Base-by-base conservation (phyloP, 2,329 filamentous ascomycete genomes). In the Fusarium irregulare region DNA sequence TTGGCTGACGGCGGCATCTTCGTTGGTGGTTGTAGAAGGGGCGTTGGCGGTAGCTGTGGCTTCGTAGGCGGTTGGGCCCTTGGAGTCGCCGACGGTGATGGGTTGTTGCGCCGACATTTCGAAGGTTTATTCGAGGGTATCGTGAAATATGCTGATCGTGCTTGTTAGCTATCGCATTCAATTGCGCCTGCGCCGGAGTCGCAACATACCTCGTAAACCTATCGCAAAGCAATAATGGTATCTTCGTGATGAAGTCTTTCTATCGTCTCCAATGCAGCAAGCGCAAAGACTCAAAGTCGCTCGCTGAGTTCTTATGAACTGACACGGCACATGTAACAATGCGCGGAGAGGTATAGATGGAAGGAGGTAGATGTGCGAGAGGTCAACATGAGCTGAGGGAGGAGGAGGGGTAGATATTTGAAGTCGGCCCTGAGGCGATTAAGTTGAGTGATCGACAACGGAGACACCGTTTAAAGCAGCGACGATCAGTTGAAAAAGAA, bases 261-360 rank as follows among this genome's bases (percentile, higher is more conserved):
- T 86, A 55, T 65, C 81, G 79, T 83, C 82, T 78, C 83, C 81
- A 48, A 50, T 76, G 73, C 74, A 87, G 85, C 87, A 88, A 88
- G 86, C 87, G 87, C 87, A 89, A 89, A 89, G 87, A 89, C 87
- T 86, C 79, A 74, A 89, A 89, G 87, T 89, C 87, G 87, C 87
- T 80, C 86, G 86, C 86, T 79, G 80, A 71, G 60, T 71, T 76
- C 72, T 79, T 85, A 86, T 79, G 75, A 78, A 70, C 66, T 71
- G 60, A 71, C 62, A 61, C 75, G 82, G 82, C 83, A 81, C 84
- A 86, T 86, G 71, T 71, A 79, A 51, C 54, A 70, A 77, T 78
- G 81, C 76, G 81, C 80, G 80, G 54, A 49, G 37, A 77, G 73
- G 27, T 61, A 57, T 46, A 30, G 56, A 34, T 63, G 30, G 53